Base-by-base conservation (phyloP, 768 basidiomycete genomes). In the Gymnopilus dilepis region DNA sequence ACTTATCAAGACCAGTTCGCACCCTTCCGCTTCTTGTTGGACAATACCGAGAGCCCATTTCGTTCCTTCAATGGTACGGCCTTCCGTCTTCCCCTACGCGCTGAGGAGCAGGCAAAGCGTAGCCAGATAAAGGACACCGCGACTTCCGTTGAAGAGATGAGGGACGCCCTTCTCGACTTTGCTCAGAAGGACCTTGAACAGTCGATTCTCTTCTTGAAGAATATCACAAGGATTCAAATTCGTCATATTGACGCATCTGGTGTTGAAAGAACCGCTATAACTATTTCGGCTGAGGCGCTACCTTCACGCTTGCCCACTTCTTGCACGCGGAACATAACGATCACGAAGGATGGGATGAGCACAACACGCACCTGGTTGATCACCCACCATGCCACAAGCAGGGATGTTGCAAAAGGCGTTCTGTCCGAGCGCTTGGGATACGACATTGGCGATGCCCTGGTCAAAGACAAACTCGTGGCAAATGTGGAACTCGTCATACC, bases 31-130 rank as follows among this genome's bases (percentile, higher is more conserved):
- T 56, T 69, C 56, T 26, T 61, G 17, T 50, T 50, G 2, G 47
- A 30, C 26, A n/a, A 50, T 58, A 54, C 55, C 58, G 11, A 57
- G 43, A 28, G 50, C 63, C 26, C 41, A 26, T 24, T 51, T 8
- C 7, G 7, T 17, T 34, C 19, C 6, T 75, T 77, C 63, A 30
- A 61, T 12, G 81, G 82, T 0, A 76, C 83, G 6, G 66, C 77
- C 54, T 76, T 84, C 54, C 76, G 83, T 4, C 75, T 84, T 2
- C 82, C 83, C 0, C 69, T 84, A 19, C 77, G 83, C 3, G 70
- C 69, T 0, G 57, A 58, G 15, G 58, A 65, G 1, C 78, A 78
- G 61, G 69, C 69, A 4, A 69, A 78, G 52, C 78, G 76, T 34
- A 63, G 67, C 40, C 72, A 76, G 38, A 64, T 70, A 13, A 73